Percentiles rank a stretch among this genome's conserved stretches.
These are phyloP conservation scores for Bathelium albidoporum DNA, from an alignment of 495 filamentous ascomycete genomes.

Conservation along the genomic window DNA sequence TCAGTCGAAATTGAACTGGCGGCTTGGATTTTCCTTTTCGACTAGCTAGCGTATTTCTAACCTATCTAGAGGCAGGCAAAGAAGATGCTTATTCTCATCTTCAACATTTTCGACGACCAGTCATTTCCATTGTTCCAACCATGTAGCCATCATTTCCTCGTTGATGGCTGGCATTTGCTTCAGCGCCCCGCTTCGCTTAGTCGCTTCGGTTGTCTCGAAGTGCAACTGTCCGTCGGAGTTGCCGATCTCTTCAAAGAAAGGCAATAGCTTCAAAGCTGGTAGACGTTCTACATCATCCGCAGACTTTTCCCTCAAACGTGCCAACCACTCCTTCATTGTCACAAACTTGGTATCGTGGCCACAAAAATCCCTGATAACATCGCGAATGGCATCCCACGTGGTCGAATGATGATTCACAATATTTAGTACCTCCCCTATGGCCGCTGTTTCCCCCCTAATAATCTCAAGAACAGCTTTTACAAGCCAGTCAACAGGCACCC, in stretches of 20 bases:
- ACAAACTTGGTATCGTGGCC: not conserved
- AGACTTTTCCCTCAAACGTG: not conserved
- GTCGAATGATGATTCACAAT: not conserved
- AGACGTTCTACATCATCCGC: not conserved
- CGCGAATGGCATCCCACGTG: not conserved
- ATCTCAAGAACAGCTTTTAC: too few relatives aligned
- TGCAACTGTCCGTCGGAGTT: not conserved
- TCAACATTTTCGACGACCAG: too few relatives aligned
- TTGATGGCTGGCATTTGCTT: not conserved
- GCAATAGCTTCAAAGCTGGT: not conserved
- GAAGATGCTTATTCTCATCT: too few relatives aligned
- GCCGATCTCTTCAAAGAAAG: not conserved
- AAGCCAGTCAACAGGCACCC: constrained; percentile 10
- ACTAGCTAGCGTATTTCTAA: too few relatives aligned
- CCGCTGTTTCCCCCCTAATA: too few relatives aligned
- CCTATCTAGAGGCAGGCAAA: too few relatives aligned
- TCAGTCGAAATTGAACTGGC: too few relatives aligned
- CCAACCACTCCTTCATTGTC: not conserved
- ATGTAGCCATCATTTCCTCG: not conserved
- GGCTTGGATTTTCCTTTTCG: too few relatives aligned
- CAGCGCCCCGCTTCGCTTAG: not conserved
- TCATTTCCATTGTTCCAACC: not conserved
- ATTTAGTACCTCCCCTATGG: not conserved
- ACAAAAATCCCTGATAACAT: not conserved
- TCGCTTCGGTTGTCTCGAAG: not conserved